Base-by-base conservation (phyloP, 2,329 filamentous ascomycete species). In the Sporothrix globosa region DNA sequence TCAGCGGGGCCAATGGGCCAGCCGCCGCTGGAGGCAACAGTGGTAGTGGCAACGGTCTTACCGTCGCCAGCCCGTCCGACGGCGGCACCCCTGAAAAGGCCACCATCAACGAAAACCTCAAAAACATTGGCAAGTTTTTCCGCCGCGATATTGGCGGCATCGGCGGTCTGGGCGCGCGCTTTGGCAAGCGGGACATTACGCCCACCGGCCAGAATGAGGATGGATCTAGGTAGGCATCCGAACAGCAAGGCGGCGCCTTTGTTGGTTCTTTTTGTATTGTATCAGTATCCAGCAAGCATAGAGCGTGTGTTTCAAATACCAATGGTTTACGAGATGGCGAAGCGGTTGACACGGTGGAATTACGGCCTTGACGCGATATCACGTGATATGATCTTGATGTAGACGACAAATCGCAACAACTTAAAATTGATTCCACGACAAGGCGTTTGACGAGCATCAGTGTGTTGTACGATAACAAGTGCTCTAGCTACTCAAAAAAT, bases 111-210 rank as follows among this genome's bases (percentile, higher is more conserved):
- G 94, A 97, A 80, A 97, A 97, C 80, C 79, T 98, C 80, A 94
- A 93, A 82, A 97, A 93, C 79, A 92, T 99, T 81, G 95, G 95
- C 30, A 97, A 97, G 81, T 97, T 98, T 82, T 98, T 98, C 83
- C 89, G 91, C 73, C 85, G 95, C 73, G 95, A 97, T 82, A 90
- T 95, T 73, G 91, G 92, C 41, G 88, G 90, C 82, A 90, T 95
- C 73, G 91, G 92, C 39, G 88, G 90, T 2, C 86, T 95, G 73
- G 90, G 91, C 2, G 88, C 87, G 13, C 83, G 91, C 74, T 94
- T 94, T 78, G 91, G 91, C 61, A 89, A 87, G 80, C 80, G 86
- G 67, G 85, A 87, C 70, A 81, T 77, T 19, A 80, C 79, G 69
- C 78, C 78, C 7, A 79, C 78, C 6, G 77, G 77, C 17, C 30